Base-by-base conservation (phyloP, 176 grass and related monocot genomes). In the Aegilops umbellulata region DNA sequence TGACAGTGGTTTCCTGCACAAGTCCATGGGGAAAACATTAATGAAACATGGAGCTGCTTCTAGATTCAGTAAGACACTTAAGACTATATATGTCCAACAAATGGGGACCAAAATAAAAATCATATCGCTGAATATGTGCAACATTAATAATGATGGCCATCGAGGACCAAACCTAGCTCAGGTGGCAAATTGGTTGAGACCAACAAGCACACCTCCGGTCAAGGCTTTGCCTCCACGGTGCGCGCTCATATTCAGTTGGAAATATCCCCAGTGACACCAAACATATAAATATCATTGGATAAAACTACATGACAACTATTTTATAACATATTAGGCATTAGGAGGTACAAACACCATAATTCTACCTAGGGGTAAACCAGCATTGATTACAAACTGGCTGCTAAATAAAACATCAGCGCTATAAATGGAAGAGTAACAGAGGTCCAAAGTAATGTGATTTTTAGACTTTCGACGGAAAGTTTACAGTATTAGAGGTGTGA, bases 1-100 rank as follows among this genome's bases (percentile, higher is more conserved):
- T 38, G 96, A 89, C 79, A 92, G 61, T 84, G 86, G 90, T 83
- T 92, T 92, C 84, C 96, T 98, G 80, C 74, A 92, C 29, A 80
- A 86, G 23, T 38, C 32, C 41, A 51, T 5, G n/a, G 13, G 10
- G 65, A 11, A 68, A 23, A 63, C 31, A 86, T 69, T 65, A 58
- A 73, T 10, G 67, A 36, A 75, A 80, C 2, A 60, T 49, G 14
- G 44, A 69, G 64, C 12, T 83, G 67, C 17, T 65, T 23, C 20
- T 10, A 31, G 19, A 66, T n/a, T 14, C 34, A 86, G 80, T n/a
- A 85, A 24, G 41, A 13, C 41, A 4, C n/a, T n/a, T n/a, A n/a
- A n/a, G n/a, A n/a, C n/a, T n/a, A n/a, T n/a, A n/a, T n/a, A n/a
- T n/a, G n/a, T n/a, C n/a, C n/a, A n/a, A n/a, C n/a, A 23, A 76